Evolutionary conservation across 75 land plant species (phyloP), one percentile per base, ranked within the genome.

Genomic region (Ceratopteris richardii): DNA sequence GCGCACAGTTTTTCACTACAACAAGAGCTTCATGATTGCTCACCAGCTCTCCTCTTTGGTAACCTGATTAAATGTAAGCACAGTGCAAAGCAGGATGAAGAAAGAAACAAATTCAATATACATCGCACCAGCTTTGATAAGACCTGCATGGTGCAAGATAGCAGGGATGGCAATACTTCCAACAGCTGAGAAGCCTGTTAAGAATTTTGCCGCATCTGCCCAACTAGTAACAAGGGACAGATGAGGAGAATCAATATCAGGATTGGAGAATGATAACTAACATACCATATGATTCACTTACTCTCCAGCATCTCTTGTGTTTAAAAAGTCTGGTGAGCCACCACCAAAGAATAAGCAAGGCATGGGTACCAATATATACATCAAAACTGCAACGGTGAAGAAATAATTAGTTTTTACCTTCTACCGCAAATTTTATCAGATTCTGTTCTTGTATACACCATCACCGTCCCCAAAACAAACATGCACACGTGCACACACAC

Each of bases 101-200:
- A 93, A 93, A 0, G 96, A 80, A 20, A 79, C 58, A 63, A 87
- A 85, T 41, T 81, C 96, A 40, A 93, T 82, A 42, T 70, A 71
- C 98, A 93, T 93, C 13, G 98, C 98, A 10, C 98, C 98, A 0
- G 77, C 71, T 44, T 64, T 69, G 23, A 93, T 93, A 62, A 93
- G 63, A 42, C 64, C 58, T 2, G 98, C 98, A 56, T 93, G 98
- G 54, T 76, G 82, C 56, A 89, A 71, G 30, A 93, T 93, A 16
- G 83, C 83, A 14, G 98, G 98, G 54, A 93, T 93, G 0, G 98
- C 98, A 63, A 93, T 64, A 76, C 98, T 93, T 31, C 98, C 98
- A 3, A 93, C 85, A 31, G 85, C 66, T 27, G 98, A 93, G 19
- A 88, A 88, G 18, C 98, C 98, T 16, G 98, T 93, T 55, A 93